Evolutionary conservation across 129 eudicot genomes (phyloP), one percentile per base, ranked within the genome.

Genomic region (Helianthus tuberosus): DNA sequence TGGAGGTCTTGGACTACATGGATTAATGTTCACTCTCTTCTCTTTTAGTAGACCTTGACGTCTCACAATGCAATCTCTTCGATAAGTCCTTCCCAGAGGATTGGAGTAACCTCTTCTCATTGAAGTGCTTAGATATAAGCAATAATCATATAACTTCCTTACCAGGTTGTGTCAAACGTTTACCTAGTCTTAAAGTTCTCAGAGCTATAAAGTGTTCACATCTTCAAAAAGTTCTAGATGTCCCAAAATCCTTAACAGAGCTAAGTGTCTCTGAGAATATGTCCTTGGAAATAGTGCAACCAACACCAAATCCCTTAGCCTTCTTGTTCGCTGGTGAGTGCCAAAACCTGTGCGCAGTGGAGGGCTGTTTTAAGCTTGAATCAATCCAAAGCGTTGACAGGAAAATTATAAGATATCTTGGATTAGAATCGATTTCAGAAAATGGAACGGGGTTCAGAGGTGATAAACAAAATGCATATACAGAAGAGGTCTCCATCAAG

Each of bases 51-150:
- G 0, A 48, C 1, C 6, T 48, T 5, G 5, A 20, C 20, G 5
- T 68, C 20, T 47, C 72, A 13, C 3, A 13, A 0, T 47, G 41
- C 59, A 68, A 48, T 48, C 59, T 68, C 20, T 47, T 23, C 6
- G 72, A 68, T 48, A 27, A 7, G 48, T 68, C 59, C 12, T 68
- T 68, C 72, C 59, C 72, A 13, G 35, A 68, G 0, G 58, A 68
- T 27, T 68, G 72, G 59, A 68, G 59, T 46, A 25, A 47, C 11
- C 25, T 68, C 3, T 11, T 48, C 16, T 25, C 72, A 47, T 1
- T 68, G 41, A 23, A 25, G 59, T 0, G 0, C 4, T 48, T 68
- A 14, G 5, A 2, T 68, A 68, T 68, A 23, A 27, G 43, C 23
- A 27, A 15, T 1, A 68, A 68, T 13, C 11, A 68, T 68, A 48